These are phyloP conservation scores for Polysphondylium violaceum DNA, from an alignment of 78 protist genomes.

Conservation along the genomic window DNA sequence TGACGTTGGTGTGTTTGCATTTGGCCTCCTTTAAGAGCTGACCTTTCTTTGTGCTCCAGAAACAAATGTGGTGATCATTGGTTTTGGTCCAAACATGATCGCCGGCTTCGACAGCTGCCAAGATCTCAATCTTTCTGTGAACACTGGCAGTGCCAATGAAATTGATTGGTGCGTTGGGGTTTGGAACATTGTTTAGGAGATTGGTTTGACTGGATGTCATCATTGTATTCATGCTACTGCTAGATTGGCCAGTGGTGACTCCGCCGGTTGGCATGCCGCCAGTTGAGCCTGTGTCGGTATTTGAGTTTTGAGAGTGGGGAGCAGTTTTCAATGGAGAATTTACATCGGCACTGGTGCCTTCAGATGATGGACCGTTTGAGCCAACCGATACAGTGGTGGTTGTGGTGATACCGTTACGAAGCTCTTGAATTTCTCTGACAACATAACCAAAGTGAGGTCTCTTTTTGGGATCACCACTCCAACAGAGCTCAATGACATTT, in stretches of 20 bases:
- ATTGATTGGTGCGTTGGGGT: constrained; percentile 40
- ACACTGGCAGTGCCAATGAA: constrained; percentile 20
- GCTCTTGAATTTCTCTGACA: constrained; percentile 43
- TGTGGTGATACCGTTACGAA: constrained; percentile 14
- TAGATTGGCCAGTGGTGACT: too few species aligned
- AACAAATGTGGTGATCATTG: constrained; percentile 24
- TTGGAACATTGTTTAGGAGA: not conserved
- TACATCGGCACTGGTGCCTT: too few species aligned
- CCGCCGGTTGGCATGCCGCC: too few species aligned
- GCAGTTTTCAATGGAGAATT: too few species aligned
- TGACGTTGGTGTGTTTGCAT: constrained; percentile 43
- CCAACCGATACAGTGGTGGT: not conserved
- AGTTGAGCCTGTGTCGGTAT: too few species aligned
- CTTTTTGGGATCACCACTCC: constrained; percentile 69
- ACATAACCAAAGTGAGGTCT: constrained; percentile 37
- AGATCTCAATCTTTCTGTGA: constrained; percentile 52
- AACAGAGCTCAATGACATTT: constrained; percentile 52
- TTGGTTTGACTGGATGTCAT: too few species aligned
- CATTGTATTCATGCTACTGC: not conserved
- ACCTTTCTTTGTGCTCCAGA: constrained; percentile 74
- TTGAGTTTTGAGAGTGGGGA: too few species aligned
- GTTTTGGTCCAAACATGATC: constrained; percentile 75
- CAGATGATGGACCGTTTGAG: constrained; percentile 4
- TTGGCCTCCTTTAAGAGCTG: constrained; percentile 23
- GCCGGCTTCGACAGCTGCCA: constrained; percentile 71